Percentiles rank a stretch among this genome's conserved stretches.
Evolutionary conservation across 1,284 basidiomycete species (phyloP).

Genomic region (Ustanciosporium gigantosporum): DNA sequence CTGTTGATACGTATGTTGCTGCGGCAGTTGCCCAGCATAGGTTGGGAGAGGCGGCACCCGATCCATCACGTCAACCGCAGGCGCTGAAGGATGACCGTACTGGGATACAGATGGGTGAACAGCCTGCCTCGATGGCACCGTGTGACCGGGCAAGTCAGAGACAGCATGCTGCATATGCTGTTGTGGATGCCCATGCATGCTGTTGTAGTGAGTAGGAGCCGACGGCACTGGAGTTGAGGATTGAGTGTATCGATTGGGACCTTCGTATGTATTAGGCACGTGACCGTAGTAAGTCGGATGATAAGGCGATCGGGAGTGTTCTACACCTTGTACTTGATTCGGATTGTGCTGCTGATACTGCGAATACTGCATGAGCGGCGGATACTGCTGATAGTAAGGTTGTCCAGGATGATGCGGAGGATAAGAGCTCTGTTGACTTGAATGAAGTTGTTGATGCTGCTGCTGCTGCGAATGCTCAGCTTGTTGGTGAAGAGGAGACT

Average conservation of each 20-base stretch:
- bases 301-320: too few relatives aligned
- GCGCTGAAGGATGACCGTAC: constrained; percentile 1
- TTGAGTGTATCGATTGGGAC: too few relatives aligned
- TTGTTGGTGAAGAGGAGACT: not conserved
- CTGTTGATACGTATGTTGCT: too few relatives aligned
- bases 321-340: too few relatives aligned
- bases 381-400: constrained; percentile 5
- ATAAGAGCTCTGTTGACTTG: not conserved
- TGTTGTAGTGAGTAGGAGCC: too few relatives aligned
- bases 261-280: too few relatives aligned
- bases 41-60: not conserved
- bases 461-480: not conserved
- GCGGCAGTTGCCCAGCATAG: not conserved
- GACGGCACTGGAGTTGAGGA: not conserved
- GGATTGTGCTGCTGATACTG: not conserved
- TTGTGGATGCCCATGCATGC: too few relatives aligned
- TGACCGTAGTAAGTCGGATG: too few relatives aligned
- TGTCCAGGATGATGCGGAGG: constrained; percentile 1
- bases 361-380: constrained; percentile 2
- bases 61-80: not conserved
- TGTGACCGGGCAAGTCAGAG: too few relatives aligned
- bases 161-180: too few relatives aligned
- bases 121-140: too few relatives aligned
- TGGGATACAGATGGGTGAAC: not conserved
- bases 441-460: not conserved